Percentiles rank a stretch among this genome's conserved stretches.
These are phyloP conservation scores for Syncephalis fuscata DNA, from an alignment of 371 early-diverging fungal genomes.

Conservation along the genomic window DNA sequence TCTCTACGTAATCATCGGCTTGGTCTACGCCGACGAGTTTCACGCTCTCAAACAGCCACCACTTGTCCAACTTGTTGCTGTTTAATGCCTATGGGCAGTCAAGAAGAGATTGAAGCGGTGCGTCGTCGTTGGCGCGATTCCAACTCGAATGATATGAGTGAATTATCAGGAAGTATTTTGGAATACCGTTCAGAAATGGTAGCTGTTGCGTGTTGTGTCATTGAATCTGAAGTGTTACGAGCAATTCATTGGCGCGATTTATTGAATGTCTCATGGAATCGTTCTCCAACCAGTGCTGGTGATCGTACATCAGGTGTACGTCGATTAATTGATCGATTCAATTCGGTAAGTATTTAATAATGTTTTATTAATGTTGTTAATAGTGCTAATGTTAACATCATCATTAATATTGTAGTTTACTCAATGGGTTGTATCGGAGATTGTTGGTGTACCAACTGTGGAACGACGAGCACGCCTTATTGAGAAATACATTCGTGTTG, in stretches of 20 bases:
- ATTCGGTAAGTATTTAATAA: constrained; percentile 18
- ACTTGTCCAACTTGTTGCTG: no score
- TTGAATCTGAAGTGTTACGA: constrained; percentile 29
- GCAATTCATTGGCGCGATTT: constrained; percentile 43
- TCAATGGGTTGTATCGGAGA: constrained; percentile 55
- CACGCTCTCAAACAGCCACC: no score
- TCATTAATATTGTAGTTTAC: constrained; percentile 18
- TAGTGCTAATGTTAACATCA: not conserved
- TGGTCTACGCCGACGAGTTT: no score
- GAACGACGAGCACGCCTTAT: constrained; percentile 40
- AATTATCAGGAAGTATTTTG: constrained; percentile 15
- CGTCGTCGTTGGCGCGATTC: no score
- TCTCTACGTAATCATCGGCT: no score
- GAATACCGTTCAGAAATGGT: constrained; percentile 29
- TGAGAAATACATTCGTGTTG: constrained; percentile 56
- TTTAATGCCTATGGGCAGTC: no score
- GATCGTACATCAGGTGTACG: constrained; percentile 19
- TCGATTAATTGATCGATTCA: constrained; percentile 42
- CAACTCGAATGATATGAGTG: no score
- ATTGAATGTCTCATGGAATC: constrained; percentile 23
- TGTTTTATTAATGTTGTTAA: not conserved
- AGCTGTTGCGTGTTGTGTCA: constrained; percentile 38
- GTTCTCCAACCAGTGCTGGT: constrained; percentile 16
- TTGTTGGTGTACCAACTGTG: constrained; percentile 28
- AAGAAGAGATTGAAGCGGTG: no score